phyloP scores from a whole-genome alignment of 1,139 yeast genomes.

The Wickerhamiella pararugosa region DNA sequence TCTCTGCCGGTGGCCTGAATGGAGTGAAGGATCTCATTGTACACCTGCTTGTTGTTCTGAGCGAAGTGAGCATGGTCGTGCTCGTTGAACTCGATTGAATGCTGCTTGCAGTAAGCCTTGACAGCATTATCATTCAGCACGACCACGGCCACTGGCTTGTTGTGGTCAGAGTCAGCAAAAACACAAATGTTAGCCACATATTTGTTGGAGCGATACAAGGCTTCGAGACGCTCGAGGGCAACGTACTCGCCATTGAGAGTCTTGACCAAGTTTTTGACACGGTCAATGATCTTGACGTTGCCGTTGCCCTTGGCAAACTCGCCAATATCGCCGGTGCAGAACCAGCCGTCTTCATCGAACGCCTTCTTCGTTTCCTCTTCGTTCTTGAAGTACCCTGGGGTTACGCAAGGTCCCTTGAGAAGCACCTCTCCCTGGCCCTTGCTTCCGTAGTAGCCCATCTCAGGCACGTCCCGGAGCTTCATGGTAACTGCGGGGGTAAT shows the following conservation, averaged over 20 bases:
- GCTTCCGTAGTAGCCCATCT: conserved; percentile 83
- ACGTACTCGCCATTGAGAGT: conserved; percentile 95
- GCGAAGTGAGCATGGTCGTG: conserved; percentile 40
- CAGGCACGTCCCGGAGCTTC: conserved; percentile 82
- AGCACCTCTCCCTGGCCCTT: conserved; percentile 88
- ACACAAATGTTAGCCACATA: conserved; percentile 73
- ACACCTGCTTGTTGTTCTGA: conserved; percentile 47
- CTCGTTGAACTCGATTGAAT: conserved; percentile 33
- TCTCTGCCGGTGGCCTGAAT: conserved; percentile 61
- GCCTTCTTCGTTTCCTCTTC: conserved; percentile 67
- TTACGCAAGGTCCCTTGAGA: conserved; percentile 59
- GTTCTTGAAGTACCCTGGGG: conserved; percentile 69
- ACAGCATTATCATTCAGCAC: conserved; percentile 64
- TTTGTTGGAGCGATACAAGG: conserved; percentile 65
- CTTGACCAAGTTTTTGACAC: conserved; percentile 92
- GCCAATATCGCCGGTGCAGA: conserved; percentile 93
- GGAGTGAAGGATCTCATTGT: conserved; percentile 39
- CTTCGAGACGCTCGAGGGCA: conserved; percentile 85
- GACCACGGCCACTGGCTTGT: conserved; percentile 84
- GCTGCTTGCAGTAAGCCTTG: conserved; percentile 41
- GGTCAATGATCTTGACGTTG: conserved; percentile 70
- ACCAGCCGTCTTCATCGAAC: conserved; percentile 81
- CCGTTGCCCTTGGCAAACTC: conserved; percentile 71
- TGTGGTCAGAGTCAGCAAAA: conserved; percentile 75
- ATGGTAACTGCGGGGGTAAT: conserved; percentile 71